Conservation (phyloP, 2,329 filamentous ascomycete genomes). For the Fusarium albosuccineum region DNA sequence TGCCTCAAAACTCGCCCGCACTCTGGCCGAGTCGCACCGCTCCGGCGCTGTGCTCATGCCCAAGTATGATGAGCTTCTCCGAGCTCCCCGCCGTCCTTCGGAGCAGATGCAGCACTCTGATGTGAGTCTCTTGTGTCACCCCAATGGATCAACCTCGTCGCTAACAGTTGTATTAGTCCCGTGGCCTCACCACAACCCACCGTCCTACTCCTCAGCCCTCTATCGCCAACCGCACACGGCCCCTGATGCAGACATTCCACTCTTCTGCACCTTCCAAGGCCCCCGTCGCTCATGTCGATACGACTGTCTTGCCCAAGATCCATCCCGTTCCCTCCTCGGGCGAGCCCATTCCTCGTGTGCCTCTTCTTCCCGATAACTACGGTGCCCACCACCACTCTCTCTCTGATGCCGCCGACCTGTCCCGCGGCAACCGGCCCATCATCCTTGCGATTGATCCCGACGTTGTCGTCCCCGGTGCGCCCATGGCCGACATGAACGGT, state of each 20-base stretch:
- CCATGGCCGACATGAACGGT: slow-evolving; percentile 70
- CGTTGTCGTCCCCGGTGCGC: slow-evolving; percentile 61
- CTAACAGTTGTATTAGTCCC: slow-evolving; percentile 49
- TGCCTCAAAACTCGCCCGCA: slow-evolving; percentile 62
- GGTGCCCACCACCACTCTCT: slow-evolving; percentile 55
- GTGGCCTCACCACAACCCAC: slow-evolving; percentile 61
- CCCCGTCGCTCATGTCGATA: slow-evolving; percentile 61
- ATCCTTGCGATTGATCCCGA: slow-evolving; percentile 71
- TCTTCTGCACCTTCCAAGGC: slow-evolving; percentile 59
- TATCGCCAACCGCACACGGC: slow-evolving; percentile 61
- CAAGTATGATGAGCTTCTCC: slow-evolving; percentile 62
- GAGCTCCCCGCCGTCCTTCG: slow-evolving; percentile 50
- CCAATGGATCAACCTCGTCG: background rate
- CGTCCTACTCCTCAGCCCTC: slow-evolving; percentile 61
- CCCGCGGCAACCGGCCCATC: slow-evolving; percentile 59
- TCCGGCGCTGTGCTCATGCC: slow-evolving; percentile 58
- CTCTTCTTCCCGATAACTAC: slow-evolving; percentile 72
- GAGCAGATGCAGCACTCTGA: slow-evolving; percentile 53
- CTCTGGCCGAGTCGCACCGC: slow-evolving; percentile 59
- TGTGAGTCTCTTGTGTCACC: slow-evolving; percentile 49
- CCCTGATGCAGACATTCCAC: slow-evolving; percentile 74
- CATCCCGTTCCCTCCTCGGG: slow-evolving; percentile 48
- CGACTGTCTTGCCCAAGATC: slow-evolving; percentile 65
- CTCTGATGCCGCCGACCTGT: slow-evolving; percentile 57
- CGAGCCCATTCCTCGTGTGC: slow-evolving; percentile 64